Evolutionary conservation across 2,329 filamentous ascomycete genomes (phyloP).

Genomic region (Acrodontium crateriforme): DNA sequence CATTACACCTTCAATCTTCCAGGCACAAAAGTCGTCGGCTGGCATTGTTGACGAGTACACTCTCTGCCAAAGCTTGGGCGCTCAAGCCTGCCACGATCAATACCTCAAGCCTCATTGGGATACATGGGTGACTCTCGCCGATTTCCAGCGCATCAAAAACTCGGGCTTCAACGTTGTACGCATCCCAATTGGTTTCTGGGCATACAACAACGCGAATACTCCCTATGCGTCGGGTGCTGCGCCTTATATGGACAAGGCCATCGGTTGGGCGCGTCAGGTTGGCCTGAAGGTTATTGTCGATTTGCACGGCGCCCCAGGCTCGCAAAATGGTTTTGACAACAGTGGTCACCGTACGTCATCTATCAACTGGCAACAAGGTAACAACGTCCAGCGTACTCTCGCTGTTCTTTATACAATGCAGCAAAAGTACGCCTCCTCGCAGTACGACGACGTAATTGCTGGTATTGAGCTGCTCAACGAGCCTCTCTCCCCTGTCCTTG

Average conservation of each 20-base stretch:
- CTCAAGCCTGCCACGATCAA: constrained; percentile 27
- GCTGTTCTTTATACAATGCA: constrained; percentile 44
- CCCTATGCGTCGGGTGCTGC: constrained; percentile 40
- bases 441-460: constrained; percentile 45
- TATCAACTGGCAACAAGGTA: constrained; percentile 33
- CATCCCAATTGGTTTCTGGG: constrained; percentile 48
- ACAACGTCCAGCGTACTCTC: constrained; percentile 38
- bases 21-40: constrained; percentile 12
- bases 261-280: constrained; percentile 41
- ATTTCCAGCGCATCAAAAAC: constrained; percentile 43
- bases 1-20: constrained; percentile 46
- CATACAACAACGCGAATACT: constrained; percentile 36
- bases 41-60: constrained; percentile 38
- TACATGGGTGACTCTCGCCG: constrained; percentile 34
- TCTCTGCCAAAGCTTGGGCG: constrained; percentile 35
- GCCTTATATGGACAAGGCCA: constrained; percentile 40
- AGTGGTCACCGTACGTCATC: constrained; percentile 35
- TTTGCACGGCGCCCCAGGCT: constrained; percentile 41
- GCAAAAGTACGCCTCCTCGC: constrained; percentile 39
- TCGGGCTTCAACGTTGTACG: constrained; percentile 46
- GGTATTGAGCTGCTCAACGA: constrained; percentile 46
- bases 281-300: constrained; percentile 46
- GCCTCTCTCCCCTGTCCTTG: constrained; percentile 35
- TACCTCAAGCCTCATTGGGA: constrained; percentile 38
- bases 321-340: constrained; percentile 51